A percentile compares a stretch with the other conserved stretches of the same genome.
Evolutionary conservation across 371 early-diverging fungal species (phyloP).

Genomic region (Saksenaea oblongispora): DNA sequence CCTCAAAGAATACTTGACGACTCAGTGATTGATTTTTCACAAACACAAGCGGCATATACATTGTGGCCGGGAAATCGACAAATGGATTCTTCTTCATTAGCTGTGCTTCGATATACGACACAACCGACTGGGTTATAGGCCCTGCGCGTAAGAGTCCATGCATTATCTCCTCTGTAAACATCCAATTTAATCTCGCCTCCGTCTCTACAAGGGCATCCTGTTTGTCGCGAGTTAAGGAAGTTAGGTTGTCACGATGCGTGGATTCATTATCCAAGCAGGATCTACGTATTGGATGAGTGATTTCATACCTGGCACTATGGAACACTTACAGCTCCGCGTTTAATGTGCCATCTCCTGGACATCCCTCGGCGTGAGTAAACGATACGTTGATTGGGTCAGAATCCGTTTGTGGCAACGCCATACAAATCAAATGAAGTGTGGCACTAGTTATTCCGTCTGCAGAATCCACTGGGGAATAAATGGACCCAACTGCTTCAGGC

Average conservation of each 20-base stretch:
- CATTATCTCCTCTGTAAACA: conserved; percentile 79
- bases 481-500: conserved; percentile 65
- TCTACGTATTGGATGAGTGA: conserved; percentile 4
- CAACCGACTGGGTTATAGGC: conserved; percentile 53
- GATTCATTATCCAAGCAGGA: conserved; percentile 34
- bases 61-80: conserved; percentile 67
- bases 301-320: not conserved
- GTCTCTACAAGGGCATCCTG: conserved; percentile 64
- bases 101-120: conserved; percentile 64
- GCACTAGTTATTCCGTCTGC: conserved; percentile 70
- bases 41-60: conserved; percentile 62
- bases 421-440: conserved; percentile 63
- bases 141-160: conserved; percentile 65
- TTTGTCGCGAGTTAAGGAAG: conserved; percentile 53
- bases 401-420: conserved; percentile 59
- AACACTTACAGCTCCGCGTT: conserved; percentile 35
- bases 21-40: conserved; percentile 54
- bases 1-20: conserved; percentile 59
- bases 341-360: conserved; percentile 25
- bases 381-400: conserved; percentile 37
- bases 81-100: conserved; percentile 66
- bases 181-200: conserved; percentile 59
- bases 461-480: conserved; percentile 67
- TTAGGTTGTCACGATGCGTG: conserved; percentile 36
- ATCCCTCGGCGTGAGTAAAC: conserved; percentile 28